Evolutionary conservation across 257 asterid species (phyloP).

Genomic region (Knoxia roxburghii): DNA sequence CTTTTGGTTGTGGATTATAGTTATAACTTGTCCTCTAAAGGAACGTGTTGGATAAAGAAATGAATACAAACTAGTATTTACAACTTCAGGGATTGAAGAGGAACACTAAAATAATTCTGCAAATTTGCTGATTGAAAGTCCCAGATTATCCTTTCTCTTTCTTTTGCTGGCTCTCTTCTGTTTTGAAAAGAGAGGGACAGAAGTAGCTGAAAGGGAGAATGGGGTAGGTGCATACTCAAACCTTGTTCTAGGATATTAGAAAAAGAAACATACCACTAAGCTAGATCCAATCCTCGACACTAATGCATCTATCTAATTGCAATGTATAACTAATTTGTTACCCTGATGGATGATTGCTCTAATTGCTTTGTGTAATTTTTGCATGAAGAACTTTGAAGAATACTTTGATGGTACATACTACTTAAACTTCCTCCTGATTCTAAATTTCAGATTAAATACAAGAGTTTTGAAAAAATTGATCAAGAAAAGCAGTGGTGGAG

Average conservation of each 20-base stretch:
- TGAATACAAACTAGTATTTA: neutral
- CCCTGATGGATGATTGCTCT: neutral
- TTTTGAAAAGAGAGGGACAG: neutral
- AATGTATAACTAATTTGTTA: neutral
- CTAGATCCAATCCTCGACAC: neutral
- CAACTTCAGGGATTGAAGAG: neutral
- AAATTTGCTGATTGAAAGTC: neutral
- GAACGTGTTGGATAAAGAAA: neutral
- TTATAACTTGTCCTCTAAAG: neutral
- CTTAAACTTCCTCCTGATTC: constrained; percentile 19
- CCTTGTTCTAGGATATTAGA: neutral
- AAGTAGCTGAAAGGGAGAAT: neutral
- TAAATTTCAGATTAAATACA: constrained; percentile 66
- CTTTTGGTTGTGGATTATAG: neutral
- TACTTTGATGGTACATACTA: neutral
- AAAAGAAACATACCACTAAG: neutral
- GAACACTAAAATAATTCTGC: neutral
- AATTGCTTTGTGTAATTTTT: neutral
- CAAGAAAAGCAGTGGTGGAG: constrained; percentile 95
- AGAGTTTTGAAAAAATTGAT: constrained; percentile 76
- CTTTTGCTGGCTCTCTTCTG: too few species aligned
- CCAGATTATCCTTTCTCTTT: neutral
- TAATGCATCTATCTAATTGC: neutral
- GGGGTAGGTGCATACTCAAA: neutral
- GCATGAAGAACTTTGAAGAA: neutral